These are phyloP conservation scores for Linanthus parryae DNA, from an alignment of 148 eudicot species.

Conservation along the genomic window DNA sequence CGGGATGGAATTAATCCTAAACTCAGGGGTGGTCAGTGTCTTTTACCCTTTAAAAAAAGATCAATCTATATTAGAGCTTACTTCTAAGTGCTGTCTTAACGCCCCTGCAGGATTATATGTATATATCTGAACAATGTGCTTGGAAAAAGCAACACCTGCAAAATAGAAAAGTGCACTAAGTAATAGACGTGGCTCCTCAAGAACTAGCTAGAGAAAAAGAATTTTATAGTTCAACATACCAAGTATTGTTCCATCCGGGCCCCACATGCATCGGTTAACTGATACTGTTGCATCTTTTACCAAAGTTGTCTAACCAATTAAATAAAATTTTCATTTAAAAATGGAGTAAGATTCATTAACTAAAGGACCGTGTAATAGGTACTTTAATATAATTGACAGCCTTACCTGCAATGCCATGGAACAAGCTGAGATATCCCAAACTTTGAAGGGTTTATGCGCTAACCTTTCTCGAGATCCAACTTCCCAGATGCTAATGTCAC, in stretches of 20 bases:
- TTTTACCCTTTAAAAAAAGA: too few relatives aligned
- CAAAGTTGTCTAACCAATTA: slow-evolving; percentile 38
- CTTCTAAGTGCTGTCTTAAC: slow-evolving; percentile 48
- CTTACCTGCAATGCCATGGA: slow-evolving; percentile 54
- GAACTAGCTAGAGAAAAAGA: neutral
- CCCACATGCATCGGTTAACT: slow-evolving; percentile 56
- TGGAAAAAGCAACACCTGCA: slow-evolving; percentile 57
- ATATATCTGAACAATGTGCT: slow-evolving; percentile 56
- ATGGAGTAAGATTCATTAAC: neutral
- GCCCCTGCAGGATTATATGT: slow-evolving; percentile 47
- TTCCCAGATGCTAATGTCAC: slow-evolving; percentile 70
- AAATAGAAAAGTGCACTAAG: neutral
- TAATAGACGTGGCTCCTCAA: neutral
- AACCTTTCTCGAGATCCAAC: slow-evolving; percentile 60
- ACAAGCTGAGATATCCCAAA: slow-evolving; percentile 55
- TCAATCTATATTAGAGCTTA: slow-evolving; percentile 11
- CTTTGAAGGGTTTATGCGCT: slow-evolving; percentile 54
- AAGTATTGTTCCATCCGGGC: slow-evolving; percentile 56
- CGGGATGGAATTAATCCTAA: too few relatives aligned
- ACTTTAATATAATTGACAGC: slow-evolving; percentile 3
- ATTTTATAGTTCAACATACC: slow-evolving; percentile 17
- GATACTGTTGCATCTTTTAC: slow-evolving; percentile 44
- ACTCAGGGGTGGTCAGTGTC: too few relatives aligned
- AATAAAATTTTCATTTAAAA: neutral
- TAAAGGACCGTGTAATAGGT: neutral